These are phyloP conservation scores for Sambucus nigra DNA, from an alignment of 129 eudicot genomes.

Conservation along the genomic window DNA sequence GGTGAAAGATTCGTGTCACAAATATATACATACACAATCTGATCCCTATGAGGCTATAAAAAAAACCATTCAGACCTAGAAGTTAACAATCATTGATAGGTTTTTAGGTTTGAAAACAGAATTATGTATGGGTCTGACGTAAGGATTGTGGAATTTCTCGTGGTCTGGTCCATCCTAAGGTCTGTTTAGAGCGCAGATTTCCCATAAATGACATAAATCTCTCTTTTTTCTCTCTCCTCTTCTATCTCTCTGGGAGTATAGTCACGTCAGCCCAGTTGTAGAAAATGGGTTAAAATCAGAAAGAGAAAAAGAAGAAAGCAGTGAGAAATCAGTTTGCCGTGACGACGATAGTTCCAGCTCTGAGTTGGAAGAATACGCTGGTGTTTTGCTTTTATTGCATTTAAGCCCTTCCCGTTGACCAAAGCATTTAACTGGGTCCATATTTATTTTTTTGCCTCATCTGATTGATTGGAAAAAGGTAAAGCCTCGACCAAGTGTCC, in stretches of 20 bases:
- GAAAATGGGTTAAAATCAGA: slow-evolving; percentile 19
- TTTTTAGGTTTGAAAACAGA: background rate
- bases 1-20: too few species aligned
- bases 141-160: background rate
- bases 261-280: slow-evolving; percentile 25
- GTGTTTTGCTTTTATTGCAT: background rate
- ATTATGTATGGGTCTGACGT: background rate
- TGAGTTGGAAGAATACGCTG: background rate
- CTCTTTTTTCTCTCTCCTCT: background rate
- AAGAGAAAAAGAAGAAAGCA: background rate
- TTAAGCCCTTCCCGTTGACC: slow-evolving; percentile 4
- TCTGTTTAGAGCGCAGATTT: background rate
- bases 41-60: slow-evolving; percentile 2
- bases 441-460: background rate
- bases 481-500: background rate
- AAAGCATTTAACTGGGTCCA: background rate
- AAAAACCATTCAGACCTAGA: background rate
- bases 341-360: slow-evolving; percentile 18
- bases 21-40: too few species aligned
- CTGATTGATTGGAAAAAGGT: background rate
- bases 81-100: background rate
- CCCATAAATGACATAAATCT: too few species aligned
- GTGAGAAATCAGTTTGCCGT: slow-evolving; percentile 7
- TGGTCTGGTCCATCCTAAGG: background rate
- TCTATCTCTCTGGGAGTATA: slow-evolving; percentile 1